These are phyloP conservation scores for Phytophthora hybrid DNA, from an alignment of 352 stramenopile genomes.

Conservation along the genomic window DNA sequence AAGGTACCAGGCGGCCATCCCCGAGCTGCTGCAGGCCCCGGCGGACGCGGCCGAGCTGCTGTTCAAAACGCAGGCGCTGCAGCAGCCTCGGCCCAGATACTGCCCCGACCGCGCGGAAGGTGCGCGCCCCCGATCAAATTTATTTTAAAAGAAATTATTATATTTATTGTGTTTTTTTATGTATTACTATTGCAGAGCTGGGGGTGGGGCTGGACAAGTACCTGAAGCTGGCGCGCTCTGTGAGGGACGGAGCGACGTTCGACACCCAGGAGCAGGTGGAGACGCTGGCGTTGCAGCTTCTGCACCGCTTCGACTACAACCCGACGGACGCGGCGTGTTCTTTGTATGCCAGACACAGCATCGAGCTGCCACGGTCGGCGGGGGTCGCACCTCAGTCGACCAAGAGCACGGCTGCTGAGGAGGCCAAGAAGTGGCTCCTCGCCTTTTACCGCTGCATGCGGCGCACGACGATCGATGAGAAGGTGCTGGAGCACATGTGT, in stretches of 20 bases:
- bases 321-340: conserved; percentile 78
- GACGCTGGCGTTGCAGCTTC: conserved; percentile 73
- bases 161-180: conserved; percentile 16
- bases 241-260: conserved; percentile 83
- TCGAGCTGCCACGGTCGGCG: conserved; percentile 62
- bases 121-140: conserved; percentile 18
- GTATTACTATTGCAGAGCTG: conserved; percentile 42
- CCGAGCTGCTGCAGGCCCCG: conserved; percentile 47
- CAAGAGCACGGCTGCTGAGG: conserved; percentile 43
- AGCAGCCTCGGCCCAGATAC: conserved; percentile 51
- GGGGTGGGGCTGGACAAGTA: conserved; percentile 82
- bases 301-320: conserved; percentile 89
- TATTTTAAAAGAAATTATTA: background rate
- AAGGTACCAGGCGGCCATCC: conserved; percentile 81
- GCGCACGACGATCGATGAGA: conserved; percentile 38
- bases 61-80: conserved; percentile 39
- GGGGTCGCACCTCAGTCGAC: conserved; percentile 3
- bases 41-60: conserved; percentile 31
- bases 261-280: conserved; percentile 81
- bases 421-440: conserved; percentile 66
- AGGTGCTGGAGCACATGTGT: conserved; percentile 58
- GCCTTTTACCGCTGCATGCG: conserved; percentile 76
- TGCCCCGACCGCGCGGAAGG: conserved; percentile 61
- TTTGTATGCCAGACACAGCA: conserved; percentile 84
- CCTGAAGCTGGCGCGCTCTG: conserved; percentile 72